Base-by-base conservation (phyloP, 306 rosid species). In the Canavalia ensiformis region DNA sequence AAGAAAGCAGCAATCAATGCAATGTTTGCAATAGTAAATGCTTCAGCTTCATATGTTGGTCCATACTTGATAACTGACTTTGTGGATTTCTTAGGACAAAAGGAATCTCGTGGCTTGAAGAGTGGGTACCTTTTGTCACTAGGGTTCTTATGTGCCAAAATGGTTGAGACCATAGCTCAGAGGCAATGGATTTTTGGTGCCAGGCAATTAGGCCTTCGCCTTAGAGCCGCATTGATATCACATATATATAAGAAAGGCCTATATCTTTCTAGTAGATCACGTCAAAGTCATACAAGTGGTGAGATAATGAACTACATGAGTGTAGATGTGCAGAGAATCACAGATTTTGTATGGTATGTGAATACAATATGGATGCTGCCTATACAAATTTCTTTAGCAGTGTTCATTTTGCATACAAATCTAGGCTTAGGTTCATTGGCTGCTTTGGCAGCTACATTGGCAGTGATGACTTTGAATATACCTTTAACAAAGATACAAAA, bases 161-260 rank as follows among this genome's bases (percentile, higher is more conserved):
- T 86, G 89, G 75, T 95, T 30, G 99, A 93, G 86, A 91, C 91
- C 34, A 90, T 90, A 63, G 71, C 93, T 81, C 98, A 95, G 56
- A 93, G 99, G 81, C 99, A 95, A 62, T 93, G 99, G 99, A 89
- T 93, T 74, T 95, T 95, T 2, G 96, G 99, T 12, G 99, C 99
- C 28, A 90, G 98, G 37, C 97, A 88, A n/a, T 85, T 93, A 71
- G 98, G 99, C 78, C 97, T 93, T 54, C 93, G 90, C 68, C 95
- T 95, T 4, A 90, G 99, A 82, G 95, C 90, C 0, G 94, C 98
- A 11, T 63, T 95, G 86, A 91, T 91, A 81, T 82, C 96, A 6
- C 97, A 84, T 37, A 90, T 93, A 35, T 95, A 93, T 65, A 87
- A 89, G 51, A 95, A 95, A 83, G 99, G 98, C 34, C 42, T 95